These are phyloP conservation scores for Colletotrichum higginsianum DNA, from an alignment of 2,329 filamentous ascomycete genomes.

Conservation along the genomic window DNA sequence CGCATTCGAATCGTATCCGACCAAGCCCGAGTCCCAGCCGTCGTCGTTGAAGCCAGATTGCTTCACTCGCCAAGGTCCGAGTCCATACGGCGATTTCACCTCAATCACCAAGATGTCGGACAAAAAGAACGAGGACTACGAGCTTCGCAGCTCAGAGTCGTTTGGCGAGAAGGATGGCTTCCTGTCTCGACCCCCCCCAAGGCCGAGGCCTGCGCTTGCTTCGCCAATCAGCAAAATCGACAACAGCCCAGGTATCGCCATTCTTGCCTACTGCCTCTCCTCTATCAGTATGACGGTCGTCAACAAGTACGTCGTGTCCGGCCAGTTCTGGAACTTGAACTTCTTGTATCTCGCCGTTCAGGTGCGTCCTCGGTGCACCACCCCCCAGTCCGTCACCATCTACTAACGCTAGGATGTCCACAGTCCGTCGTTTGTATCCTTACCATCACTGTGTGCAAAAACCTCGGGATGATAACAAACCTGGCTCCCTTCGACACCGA, in stretches of 20 bases:
- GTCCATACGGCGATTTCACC: slow-evolving; percentile 44
- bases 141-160: slow-evolving; percentile 78
- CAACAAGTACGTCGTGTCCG: slow-evolving; percentile 98
- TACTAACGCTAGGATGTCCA: slow-evolving; percentile 14
- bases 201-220: slow-evolving; percentile 47
- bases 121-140: slow-evolving; percentile 90
- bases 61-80: slow-evolving; percentile 48
- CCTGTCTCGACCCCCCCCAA: slow-evolving; percentile 58
- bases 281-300: slow-evolving; percentile 99
- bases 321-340: slow-evolving; percentile 92
- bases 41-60: slow-evolving; percentile 12
- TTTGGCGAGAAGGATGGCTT: slow-evolving; percentile 68
- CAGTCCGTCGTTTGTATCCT: slow-evolving; percentile 91
- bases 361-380: slow-evolving; percentile 68
- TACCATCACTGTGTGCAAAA: slow-evolving; percentile 87
- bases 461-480: slow-evolving; percentile 85
- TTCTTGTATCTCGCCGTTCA: slow-evolving; percentile 95
- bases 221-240: slow-evolving; percentile 66
- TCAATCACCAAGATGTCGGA: slow-evolving; percentile 72
- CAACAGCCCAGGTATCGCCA: slow-evolving; percentile 84
- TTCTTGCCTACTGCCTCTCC: slow-evolving; percentile 91
- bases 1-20: slow-evolving; percentile 19
- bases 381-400: slow-evolving; percentile 12
- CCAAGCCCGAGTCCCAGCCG: not conserved
- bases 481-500: slow-evolving; percentile 85